A percentile compares a stretch with the other conserved stretches of the same genome.
phyloP scores from a whole-genome alignment of 306 rosid species.

The Begonia loranthoides region DNA sequence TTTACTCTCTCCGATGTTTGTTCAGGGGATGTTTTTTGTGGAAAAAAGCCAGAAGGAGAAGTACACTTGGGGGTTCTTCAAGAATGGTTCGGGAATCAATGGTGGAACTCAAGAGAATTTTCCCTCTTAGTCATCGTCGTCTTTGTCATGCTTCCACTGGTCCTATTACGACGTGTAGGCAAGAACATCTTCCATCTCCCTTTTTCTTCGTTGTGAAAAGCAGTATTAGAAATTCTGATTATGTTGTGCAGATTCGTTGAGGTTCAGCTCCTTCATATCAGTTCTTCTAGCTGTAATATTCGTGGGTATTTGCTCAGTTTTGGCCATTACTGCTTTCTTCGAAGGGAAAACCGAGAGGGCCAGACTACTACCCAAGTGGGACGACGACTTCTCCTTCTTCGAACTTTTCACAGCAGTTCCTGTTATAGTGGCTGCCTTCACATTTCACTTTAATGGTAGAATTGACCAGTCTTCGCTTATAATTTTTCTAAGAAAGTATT shows the following conservation, averaged over 20 bases:
- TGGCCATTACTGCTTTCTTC: constrained; percentile 54
- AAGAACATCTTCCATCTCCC: constrained; percentile 10
- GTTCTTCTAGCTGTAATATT: constrained; percentile 71
- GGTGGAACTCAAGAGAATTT: constrained; percentile 87
- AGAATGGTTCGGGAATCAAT: constrained; percentile 80
- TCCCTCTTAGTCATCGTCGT: constrained; percentile 39
- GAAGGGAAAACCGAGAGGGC: constrained; percentile 61
- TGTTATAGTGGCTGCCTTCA: constrained; percentile 81
- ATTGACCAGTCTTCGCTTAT: too few species aligned
- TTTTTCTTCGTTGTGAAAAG: not conserved
- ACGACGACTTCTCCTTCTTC: constrained; percentile 56
- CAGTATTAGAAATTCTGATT: not conserved
- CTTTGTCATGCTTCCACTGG: constrained; percentile 60
- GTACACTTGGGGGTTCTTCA: constrained; percentile 77
- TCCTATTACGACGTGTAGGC: constrained; percentile 64
- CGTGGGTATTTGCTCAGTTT: constrained; percentile 57
- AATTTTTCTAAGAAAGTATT: not conserved
- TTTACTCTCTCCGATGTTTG: too few species aligned
- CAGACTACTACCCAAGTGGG: constrained; percentile 50
- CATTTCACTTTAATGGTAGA: constrained; percentile 81
- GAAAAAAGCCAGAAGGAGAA: constrained; percentile 29
- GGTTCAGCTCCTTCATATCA: constrained; percentile 64
- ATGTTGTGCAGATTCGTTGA: constrained; percentile 48
- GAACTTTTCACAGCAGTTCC: constrained; percentile 92
- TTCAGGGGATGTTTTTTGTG: constrained; percentile 78